These are phyloP conservation scores for Diacronema lutheri DNA, from an alignment of 78 protist genomes.

Conservation along the genomic window DNA sequence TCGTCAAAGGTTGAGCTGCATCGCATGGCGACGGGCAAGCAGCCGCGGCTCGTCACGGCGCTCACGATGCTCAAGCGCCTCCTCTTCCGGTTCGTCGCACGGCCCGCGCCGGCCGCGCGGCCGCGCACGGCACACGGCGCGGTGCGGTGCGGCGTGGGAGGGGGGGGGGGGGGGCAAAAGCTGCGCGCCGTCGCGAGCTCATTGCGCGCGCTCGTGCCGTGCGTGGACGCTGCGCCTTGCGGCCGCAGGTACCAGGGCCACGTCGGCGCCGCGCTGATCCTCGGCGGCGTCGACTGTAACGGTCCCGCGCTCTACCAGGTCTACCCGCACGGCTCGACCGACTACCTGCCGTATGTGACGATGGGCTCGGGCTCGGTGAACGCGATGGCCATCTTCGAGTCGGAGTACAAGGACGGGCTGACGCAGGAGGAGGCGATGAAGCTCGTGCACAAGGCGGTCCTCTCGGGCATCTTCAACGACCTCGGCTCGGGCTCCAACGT, in stretches of 20 bases:
- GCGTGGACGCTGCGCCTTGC: neutral
- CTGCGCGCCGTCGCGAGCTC: neutral
- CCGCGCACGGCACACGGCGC: no score
- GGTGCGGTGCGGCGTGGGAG: no score
- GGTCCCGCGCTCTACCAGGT: constrained; percentile 90
- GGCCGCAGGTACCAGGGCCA: constrained; percentile 78
- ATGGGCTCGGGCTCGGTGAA: constrained; percentile 99
- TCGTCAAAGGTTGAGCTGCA: constrained; percentile 64
- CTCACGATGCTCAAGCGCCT: constrained; percentile 81
- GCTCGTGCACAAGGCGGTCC: constrained; percentile 86
- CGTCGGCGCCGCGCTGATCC: constrained; percentile 91
- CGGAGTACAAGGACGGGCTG: constrained; percentile 65
- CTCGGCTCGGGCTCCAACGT: constrained; percentile 95
- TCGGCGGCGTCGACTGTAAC: constrained; percentile 94
- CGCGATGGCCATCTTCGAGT: constrained; percentile 95
- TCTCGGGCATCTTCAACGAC: constrained; percentile 97
- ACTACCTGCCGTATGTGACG: constrained; percentile 92
- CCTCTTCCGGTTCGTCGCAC: constrained; percentile 89
- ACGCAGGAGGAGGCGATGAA: constrained; percentile 78
- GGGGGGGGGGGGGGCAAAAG: neutral
- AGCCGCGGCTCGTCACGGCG: constrained; percentile 87
- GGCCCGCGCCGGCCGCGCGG: no score
- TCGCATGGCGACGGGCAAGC: constrained; percentile 72
- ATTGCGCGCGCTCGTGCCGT: no score
- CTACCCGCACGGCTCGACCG: constrained; percentile 92